Conservation (phyloP, 2,329 filamentous ascomycete genomes). For the Cladophialophora yegresii region DNA sequence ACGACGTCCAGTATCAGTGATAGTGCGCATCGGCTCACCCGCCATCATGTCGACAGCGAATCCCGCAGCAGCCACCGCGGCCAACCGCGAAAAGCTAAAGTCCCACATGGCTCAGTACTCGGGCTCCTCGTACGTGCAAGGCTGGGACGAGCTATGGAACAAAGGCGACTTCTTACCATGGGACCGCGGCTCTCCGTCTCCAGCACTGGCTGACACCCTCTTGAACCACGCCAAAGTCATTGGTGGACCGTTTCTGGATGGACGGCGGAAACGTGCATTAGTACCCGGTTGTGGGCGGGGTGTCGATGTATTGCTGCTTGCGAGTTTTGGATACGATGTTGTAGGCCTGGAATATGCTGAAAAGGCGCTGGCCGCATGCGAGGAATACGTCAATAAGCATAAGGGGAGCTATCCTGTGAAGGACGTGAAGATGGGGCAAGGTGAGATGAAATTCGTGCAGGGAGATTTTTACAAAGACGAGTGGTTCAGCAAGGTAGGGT, state of each 20-base stretch:
- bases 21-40: not conserved
- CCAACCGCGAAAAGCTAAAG: conserved; percentile 32
- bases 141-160: conserved; percentile 61
- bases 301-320: conserved; percentile 76
- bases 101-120: conserved; percentile 48
- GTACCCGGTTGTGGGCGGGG: conserved; percentile 82
- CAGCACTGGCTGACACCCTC: conserved; percentile 60
- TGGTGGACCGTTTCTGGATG: conserved; percentile 40
- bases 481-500: conserved; percentile 41
- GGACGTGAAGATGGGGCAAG: conserved; percentile 43
- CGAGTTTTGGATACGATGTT: conserved; percentile 73
- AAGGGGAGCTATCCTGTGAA: conserved; percentile 43
- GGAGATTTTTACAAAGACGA: conserved; percentile 51
- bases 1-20: not conserved
- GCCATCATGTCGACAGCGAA: conserved; percentile 11
- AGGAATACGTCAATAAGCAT: conserved; percentile 41
- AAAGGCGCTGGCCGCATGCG: conserved; percentile 48
- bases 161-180: conserved; percentile 57
- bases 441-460: conserved; percentile 46
- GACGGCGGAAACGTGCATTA: conserved; percentile 58
- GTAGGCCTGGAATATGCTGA: conserved; percentile 70
- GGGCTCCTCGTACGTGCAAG: conserved; percentile 47
- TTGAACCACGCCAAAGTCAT: conserved; percentile 44
- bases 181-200: conserved; percentile 61
- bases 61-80: conserved; percentile 11